Base-by-base conservation (phyloP, 1,139 yeast species). In the Kodamaea sp. region DNA sequence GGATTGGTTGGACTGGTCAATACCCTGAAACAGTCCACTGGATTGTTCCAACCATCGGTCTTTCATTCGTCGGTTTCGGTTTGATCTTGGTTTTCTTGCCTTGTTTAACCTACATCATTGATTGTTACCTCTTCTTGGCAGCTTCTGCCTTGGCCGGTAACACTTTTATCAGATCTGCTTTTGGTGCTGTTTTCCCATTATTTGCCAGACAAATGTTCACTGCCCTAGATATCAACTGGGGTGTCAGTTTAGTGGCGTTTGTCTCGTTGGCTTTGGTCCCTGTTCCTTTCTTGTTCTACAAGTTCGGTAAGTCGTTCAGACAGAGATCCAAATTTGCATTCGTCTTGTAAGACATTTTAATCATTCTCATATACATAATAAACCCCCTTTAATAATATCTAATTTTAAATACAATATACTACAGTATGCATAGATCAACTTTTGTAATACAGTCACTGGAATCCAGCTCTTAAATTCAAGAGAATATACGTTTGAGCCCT, bases 121-220 rank as follows among this genome's bases (percentile, higher is more conserved):
- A 89, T 57, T 69, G 85, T 24, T 89, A 88, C 55, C 68, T 86
- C 43, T 57, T 80, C 39, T 80, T 82, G 52, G 95, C 96, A 4
- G 96, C 96, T 4, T 83, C 95, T 16, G 96, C 96, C 1, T 69
- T 89, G 47, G 96, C 97, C 4, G 96, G 84, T 10, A 87, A 87
- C 55, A 80, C 96, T 0, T 80, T 89, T 50, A 57, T 83, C 44
- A 76, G 89, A 69, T 78, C 87, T 2, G 61, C 70, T 11, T 72
- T 73, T 52, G 79, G 78, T 26, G 79, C 74, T 28, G 71, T 65
- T 5, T 67, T 73, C 57, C 73, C 80, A 26, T 66, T 73, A 38
- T 64, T 65, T 50, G 76, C 82, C 3, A 63, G 70, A 18, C 83
- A 73, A 55, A 80, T 89, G 96, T 87, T 88, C 60, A 59, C 67